A percentile compares a stretch with the other conserved stretches of the same genome.
Conservation (phyloP, 2,329 filamentous ascomycete species). For the Tolypocladium tundrense region DNA sequence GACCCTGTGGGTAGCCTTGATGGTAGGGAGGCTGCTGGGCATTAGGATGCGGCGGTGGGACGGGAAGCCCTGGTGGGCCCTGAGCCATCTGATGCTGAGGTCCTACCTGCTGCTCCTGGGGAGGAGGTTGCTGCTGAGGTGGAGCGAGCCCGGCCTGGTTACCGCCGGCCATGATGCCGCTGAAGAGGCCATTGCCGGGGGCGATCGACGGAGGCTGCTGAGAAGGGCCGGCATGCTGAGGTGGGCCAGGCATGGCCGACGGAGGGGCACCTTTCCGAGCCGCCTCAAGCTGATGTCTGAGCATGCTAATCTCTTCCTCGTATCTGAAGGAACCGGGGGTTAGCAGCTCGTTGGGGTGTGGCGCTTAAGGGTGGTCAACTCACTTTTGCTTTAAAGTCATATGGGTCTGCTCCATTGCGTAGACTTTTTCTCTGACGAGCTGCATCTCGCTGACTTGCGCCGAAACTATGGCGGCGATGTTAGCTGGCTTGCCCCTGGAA, state of each 20-base stretch:
- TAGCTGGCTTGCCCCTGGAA: background rate
- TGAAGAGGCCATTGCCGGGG: constrained; percentile 86
- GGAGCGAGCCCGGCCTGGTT: constrained; percentile 78
- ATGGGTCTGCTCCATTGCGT: constrained; percentile 83
- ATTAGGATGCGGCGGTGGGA: constrained; percentile 46
- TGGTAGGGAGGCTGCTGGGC: constrained; percentile 64
- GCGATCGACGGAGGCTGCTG: constrained; percentile 84
- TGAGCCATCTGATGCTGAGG: constrained; percentile 53
- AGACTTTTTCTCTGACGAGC: constrained; percentile 86
- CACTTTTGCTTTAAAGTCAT: constrained; percentile 86
- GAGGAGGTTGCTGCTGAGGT: constrained; percentile 62
- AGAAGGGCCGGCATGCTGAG: constrained; percentile 67
- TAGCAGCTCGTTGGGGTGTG: background rate
- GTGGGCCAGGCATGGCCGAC: constrained; percentile 53
- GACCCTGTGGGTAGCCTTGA: constrained; percentile 53
- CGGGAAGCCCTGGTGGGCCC: constrained; percentile 58
- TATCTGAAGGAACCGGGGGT: constrained; percentile 51
- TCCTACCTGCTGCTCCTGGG: constrained; percentile 51
- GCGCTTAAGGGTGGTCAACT: constrained; percentile 18
- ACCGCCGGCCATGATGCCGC: constrained; percentile 86
- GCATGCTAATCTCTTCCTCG: constrained; percentile 77
- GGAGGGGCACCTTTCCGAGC: constrained; percentile 54
- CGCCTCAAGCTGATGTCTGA: constrained; percentile 79
- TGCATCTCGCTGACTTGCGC: constrained; percentile 92
- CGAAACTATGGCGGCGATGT: constrained; percentile 50